phyloP scores from a whole-genome alignment of 495 filamentous ascomycete species.

The Penicilliopsis zonata region DNA sequence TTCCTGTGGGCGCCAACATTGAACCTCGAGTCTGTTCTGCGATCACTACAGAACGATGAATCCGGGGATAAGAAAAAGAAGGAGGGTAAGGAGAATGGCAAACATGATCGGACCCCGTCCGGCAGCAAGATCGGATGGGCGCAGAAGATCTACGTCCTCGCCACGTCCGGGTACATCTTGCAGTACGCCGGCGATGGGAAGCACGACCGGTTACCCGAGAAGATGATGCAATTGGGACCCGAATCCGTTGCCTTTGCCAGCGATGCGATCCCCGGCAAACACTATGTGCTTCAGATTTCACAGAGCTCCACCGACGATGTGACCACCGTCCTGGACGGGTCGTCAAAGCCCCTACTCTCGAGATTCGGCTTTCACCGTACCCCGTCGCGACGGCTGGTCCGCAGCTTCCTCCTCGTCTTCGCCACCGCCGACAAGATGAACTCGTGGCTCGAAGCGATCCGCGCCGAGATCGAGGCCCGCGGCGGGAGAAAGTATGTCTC shows the following conservation, averaged over 20 bases:
- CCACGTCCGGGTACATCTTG: slow-evolving; percentile 72
- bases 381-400: slow-evolving; percentile 47
- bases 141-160: slow-evolving; percentile 70
- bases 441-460: slow-evolving; percentile 54
- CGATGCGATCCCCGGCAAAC: slow-evolving; percentile 83
- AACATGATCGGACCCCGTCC: slow-evolving; percentile 39
- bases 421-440: slow-evolving; percentile 78
- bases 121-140: slow-evolving; percentile 62
- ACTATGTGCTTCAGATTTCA: slow-evolving; percentile 88
- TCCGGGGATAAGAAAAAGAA: slow-evolving; percentile 25
- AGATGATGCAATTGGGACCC: slow-evolving; percentile 68
- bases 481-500: slow-evolving; percentile 56
- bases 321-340: slow-evolving; percentile 27
- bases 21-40: slow-evolving; percentile 49
- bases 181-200: slow-evolving; percentile 78
- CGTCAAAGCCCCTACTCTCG: slow-evolving; percentile 52
- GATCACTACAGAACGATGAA: slow-evolving; percentile 21
- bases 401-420: slow-evolving; percentile 68
- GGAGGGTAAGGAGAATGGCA: slow-evolving; percentile 31
- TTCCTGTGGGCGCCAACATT: slow-evolving; percentile 35
- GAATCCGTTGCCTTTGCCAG: slow-evolving; percentile 88
- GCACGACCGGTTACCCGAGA: slow-evolving; percentile 76
- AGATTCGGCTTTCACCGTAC: slow-evolving; percentile 55
- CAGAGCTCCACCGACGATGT: slow-evolving; percentile 56
- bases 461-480: slow-evolving; percentile 54